Evolutionary conservation across 202 grass and related monocot species (phyloP).

Genomic region (Brachypodium distachyon): DNA sequence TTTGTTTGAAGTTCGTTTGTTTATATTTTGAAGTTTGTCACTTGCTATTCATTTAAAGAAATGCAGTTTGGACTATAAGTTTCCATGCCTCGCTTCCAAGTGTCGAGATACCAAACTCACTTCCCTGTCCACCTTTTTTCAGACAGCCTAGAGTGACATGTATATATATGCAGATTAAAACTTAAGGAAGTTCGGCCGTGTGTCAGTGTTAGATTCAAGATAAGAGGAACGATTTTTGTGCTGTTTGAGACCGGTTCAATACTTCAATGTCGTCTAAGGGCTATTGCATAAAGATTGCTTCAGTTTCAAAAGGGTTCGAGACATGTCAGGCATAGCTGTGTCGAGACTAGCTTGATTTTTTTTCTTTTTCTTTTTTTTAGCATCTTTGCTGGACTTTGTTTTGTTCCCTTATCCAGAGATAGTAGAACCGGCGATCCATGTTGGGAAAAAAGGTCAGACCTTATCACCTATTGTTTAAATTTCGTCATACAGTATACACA

Average conservation of each 20-base stretch:
- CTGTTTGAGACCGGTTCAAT: background rate
- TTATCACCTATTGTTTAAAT: too few relatives aligned
- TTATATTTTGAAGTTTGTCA: background rate
- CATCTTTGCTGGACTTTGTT: too few relatives aligned
- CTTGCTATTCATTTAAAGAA: background rate
- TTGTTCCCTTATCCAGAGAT: too few relatives aligned
- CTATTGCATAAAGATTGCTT: too few relatives aligned
- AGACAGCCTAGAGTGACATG: background rate
- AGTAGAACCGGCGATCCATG: too few relatives aligned
- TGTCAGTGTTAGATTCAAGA: background rate
- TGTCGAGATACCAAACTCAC: slow-evolving; percentile 18
- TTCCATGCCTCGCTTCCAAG: background rate
- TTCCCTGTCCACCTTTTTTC: background rate
- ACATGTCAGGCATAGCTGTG: background rate
- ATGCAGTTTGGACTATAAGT: slow-evolving; percentile 2
- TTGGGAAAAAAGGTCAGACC: too few relatives aligned
- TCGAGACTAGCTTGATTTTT: too few relatives aligned
- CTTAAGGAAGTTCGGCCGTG: background rate
- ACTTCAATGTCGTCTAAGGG: too few relatives aligned
- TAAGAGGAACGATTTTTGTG: background rate
- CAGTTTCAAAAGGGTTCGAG: too few relatives aligned
- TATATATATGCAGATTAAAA: too few relatives aligned
- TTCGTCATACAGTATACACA: too few relatives aligned
- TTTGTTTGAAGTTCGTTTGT: background rate
- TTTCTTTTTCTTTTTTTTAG: too few relatives aligned